phyloP scores from a whole-genome alignment of 495 filamentous ascomycete genomes.

The Penicillium desertorum region DNA sequence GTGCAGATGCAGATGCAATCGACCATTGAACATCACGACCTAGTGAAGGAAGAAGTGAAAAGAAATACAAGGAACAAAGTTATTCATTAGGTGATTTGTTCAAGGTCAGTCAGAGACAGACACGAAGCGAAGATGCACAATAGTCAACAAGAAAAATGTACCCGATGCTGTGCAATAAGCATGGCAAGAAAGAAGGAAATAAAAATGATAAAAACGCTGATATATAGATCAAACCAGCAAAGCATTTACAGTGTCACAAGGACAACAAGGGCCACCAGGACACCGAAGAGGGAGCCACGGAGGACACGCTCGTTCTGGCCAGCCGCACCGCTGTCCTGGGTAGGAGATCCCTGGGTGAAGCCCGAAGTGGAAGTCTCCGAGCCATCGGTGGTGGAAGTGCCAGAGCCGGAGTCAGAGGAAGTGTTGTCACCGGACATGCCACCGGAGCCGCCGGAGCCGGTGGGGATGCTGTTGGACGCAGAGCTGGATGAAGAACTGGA shows the following conservation, averaged over 20 bases:
- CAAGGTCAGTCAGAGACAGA: slow-evolving; percentile 21
- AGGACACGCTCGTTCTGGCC: slow-evolving; percentile 47
- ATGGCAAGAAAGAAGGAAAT: slow-evolving; percentile 15
- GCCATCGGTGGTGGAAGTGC: slow-evolving; percentile 19
- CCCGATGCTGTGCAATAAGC: slow-evolving; percentile 16
- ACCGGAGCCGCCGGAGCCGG: slow-evolving; percentile 37
- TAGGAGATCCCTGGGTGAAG: slow-evolving; percentile 30
- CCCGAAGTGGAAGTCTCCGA: slow-evolving; percentile 19
- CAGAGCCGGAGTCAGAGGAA: slow-evolving; percentile 12
- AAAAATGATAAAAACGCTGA: neutral
- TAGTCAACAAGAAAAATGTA: slow-evolving; percentile 18
- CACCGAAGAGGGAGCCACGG: slow-evolving; percentile 56
- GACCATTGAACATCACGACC: no score
- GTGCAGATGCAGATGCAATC: no score
- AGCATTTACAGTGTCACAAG: slow-evolving; percentile 52
- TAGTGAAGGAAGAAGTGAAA: neutral
- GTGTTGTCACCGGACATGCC: slow-evolving; percentile 22
- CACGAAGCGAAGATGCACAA: slow-evolving; percentile 15
- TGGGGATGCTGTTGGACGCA: slow-evolving; percentile 37
- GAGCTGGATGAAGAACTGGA: slow-evolving; percentile 21
- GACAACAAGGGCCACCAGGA: slow-evolving; percentile 55
- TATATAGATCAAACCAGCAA: slow-evolving; percentile 11
- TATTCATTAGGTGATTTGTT: slow-evolving; percentile 16
- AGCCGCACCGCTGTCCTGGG: slow-evolving; percentile 35
- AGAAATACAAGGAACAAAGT: slow-evolving; percentile 8